Conservation (phyloP, 176 grass and related monocot genomes). For the Urochloa ruziziensis region DNA sequence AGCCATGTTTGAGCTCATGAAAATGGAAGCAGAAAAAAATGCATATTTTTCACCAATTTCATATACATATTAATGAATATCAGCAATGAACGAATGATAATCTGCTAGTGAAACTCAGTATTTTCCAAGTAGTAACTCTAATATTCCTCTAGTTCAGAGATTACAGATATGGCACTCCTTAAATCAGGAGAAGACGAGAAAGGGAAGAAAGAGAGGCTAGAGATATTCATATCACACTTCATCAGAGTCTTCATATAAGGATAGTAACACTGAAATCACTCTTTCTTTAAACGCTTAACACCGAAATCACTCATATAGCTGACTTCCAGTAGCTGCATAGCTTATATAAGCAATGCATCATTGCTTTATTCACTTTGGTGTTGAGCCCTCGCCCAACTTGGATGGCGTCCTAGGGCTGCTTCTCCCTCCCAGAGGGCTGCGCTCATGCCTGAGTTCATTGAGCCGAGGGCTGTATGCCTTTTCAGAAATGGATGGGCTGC, state of each 20-base stretch:
- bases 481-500: constrained; percentile 78
- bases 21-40: not conserved
- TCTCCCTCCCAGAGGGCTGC: constrained; percentile 64
- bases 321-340: constrained; percentile 26
- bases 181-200: constrained; percentile 18
- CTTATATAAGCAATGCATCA: constrained; percentile 1
- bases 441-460: constrained; percentile 66
- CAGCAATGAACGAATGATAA: constrained; percentile 34
- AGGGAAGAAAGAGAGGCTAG: constrained; percentile 11
- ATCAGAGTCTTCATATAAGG: constrained; percentile 20
- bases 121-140: constrained; percentile 31
- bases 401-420: constrained; percentile 40
- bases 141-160: constrained; percentile 42
- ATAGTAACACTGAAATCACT: constrained; percentile 7
- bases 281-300: not conserved
- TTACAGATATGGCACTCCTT: constrained; percentile 40
- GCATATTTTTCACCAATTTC: not conserved
- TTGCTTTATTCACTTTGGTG: constrained; percentile 32
- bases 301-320: constrained; percentile 11
- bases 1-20: constrained; percentile 4
- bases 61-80: constrained; percentile 37
- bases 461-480: constrained; percentile 74
- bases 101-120: constrained; percentile 2
- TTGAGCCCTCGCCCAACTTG: constrained; percentile 43
- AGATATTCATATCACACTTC: constrained; percentile 30